Base-by-base conservation (phyloP, 2,329 filamentous ascomycete genomes). In the Colletotrichum camelliae region DNA sequence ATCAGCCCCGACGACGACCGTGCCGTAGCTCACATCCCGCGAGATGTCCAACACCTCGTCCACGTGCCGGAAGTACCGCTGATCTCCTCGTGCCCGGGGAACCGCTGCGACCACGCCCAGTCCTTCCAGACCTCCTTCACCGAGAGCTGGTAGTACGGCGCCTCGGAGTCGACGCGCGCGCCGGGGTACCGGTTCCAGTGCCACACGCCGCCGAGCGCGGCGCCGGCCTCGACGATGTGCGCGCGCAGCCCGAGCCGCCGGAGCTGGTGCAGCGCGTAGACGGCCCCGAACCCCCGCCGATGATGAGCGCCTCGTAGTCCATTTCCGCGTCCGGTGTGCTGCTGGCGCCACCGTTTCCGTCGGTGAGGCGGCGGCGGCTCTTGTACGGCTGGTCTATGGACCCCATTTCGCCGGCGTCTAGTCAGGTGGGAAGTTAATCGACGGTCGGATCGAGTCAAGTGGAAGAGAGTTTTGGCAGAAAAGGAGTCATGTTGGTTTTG, bases 21-120 rank as follows among this genome's bases (percentile, higher is more conserved):
- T 84, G 31, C 87, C 81, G 80, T 89, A 91, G 8, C 82, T 81
- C 16, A 83, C 85, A 58, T 89, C 85, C 37, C 85, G 87, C 48
- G 84, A 85, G 6, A 89, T 79, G 24, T 85, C 81, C 62, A 87
- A 81, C 3, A 84, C 84, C 29, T 86, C 81, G 62, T 86, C 88
- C 4, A 89, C 83, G 73, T 88, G 86, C 18, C 82, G 79, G 62
- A 90, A 89, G 78, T 91, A 90, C 4, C 67, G 77, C 16, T 82
- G 3, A 90, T 77, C 73, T 90, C 86, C 7, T 81, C 78, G 68
- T 83, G 81, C 27, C 72, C 79, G 3, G 87, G 85, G 69, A 85
- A 88, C 37, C 82, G 79, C 76, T 85, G 80, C 12, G 81, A 80
- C 84, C 87, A 91, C 21, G 81, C 84, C 84, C 86, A 91, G 60